Evolutionary conservation across 805 yeast species (phyloP), one percentile per base, ranked within the genome.

Genomic region (Nakazawaea anatomiae): DNA sequence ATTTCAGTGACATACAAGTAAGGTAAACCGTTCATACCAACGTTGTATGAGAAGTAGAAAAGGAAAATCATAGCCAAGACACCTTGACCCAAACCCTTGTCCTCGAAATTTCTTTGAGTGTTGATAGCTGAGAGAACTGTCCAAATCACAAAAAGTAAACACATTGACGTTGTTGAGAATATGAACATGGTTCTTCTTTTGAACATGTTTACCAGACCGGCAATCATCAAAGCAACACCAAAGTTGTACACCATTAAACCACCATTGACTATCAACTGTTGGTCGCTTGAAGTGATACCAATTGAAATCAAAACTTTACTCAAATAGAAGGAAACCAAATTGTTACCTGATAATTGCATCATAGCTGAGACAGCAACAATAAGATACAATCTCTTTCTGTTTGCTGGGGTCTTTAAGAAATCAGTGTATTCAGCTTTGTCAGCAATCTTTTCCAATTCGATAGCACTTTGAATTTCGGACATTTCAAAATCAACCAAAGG

Each of bases 51-150:
- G 47, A 65, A 61, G 61, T 69, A 68, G 69, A 64, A 73, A 39
- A 75, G 56, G 69, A 73, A 76, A 47, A 77, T 74, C 77, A 77
- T 72, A n/a, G 77, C 77, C 57, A 76, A 64, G 14, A 74, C 77
- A 55, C 77, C 80, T 50, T 65, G 66, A 47, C 74, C 77, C 34
- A 71, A 60, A 4, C 62, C 25, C 55, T 69, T 70, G 50, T 75
- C 66, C 46, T 64, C 61, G 57, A 72, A 74, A 54, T 71, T 55
- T 39, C 69, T 58, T 55, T 72, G 57, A 55, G 71, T 74, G 58
- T 72, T 72, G 38, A 70, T 57, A 2, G 82, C 81, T 25, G 82
- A 75, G 34, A 74, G 60, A 6, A 63, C 57, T 0, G 82, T 77
- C 74, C 77, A 73, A 39, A 71, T 64, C 25, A 71, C 59, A 57